phyloP scores from a whole-genome alignment of 1,284 basidiomycete genomes.

The Ganoderma resinaceum region DNA sequence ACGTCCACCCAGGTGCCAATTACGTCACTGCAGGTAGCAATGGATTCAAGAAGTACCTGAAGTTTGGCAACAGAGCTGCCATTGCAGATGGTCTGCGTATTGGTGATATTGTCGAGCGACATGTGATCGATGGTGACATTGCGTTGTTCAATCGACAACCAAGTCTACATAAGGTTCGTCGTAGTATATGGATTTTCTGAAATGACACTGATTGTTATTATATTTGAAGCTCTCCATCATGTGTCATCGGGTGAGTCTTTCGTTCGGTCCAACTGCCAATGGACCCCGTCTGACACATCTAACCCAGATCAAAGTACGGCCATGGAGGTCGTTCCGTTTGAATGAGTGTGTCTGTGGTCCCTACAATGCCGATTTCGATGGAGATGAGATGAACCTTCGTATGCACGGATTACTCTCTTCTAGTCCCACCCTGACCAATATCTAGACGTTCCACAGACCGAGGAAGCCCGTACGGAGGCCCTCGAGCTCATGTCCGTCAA shows the following conservation, averaged over 20 bases:
- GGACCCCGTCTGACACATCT: neutral
- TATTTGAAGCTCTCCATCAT: constrained; percentile 90
- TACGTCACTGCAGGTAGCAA: constrained; percentile 85
- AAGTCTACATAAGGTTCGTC: constrained; percentile 87
- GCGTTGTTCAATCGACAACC: constrained; percentile 99
- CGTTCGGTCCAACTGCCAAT: neutral
- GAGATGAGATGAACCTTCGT: constrained; percentile 99
- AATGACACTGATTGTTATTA: constrained; percentile 33
- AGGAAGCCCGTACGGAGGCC: constrained; percentile 98
- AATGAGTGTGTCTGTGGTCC: constrained; percentile 99
- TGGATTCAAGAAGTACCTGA: constrained; percentile 87
- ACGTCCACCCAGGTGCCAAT: constrained; percentile 96
- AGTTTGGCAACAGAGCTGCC: constrained; percentile 78
- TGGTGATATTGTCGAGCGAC: constrained; percentile 93
- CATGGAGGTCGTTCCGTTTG: constrained; percentile 97
- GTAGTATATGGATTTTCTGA: neutral
- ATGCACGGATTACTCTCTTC: constrained; percentile 40
- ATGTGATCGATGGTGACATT: constrained; percentile 96
- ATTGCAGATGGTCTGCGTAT: constrained; percentile 83
- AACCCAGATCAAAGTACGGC: constrained; percentile 84
- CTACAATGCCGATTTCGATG: constrained; percentile 99
- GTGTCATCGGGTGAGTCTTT: constrained; percentile 87
- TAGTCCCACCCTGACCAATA: neutral
- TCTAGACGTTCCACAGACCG: constrained; percentile 96
- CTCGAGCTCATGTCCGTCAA: constrained; percentile 98